Evolutionary conservation across 225 moss, liverwort and hornwort species (phyloP).

Genomic region (Physcomitrium patens): DNA sequence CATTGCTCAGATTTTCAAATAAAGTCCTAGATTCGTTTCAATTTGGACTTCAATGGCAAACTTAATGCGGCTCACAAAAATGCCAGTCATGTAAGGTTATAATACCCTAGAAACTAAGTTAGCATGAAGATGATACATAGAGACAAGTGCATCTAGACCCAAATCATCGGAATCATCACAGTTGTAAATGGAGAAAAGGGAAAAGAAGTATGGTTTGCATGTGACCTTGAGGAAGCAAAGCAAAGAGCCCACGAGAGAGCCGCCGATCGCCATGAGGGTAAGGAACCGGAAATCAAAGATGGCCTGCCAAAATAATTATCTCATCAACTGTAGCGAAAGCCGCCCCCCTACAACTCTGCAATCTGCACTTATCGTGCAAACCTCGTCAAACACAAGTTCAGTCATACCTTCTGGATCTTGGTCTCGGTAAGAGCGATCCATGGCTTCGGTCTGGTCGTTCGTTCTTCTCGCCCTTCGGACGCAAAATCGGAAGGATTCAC

Average conservation of each 20-base stretch:
- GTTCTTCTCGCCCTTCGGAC: neutral
- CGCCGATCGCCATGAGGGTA: constrained; percentile 53
- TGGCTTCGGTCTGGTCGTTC: neutral
- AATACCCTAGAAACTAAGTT: neutral
- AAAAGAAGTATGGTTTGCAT: neutral
- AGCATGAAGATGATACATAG: neutral
- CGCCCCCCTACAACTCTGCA: neutral
- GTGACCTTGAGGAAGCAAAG: constrained; percentile 60
- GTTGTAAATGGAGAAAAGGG: neutral
- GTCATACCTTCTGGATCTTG: constrained; percentile 42
- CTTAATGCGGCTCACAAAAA: neutral
- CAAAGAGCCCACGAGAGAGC: constrained; percentile 55
- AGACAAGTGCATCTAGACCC: neutral
- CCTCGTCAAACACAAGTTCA: neutral
- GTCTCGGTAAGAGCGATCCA: constrained; percentile 34
- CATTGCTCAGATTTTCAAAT: neutral
- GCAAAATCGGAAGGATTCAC: neutral
- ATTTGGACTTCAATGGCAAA: constrained; percentile 1
- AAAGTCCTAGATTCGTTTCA: neutral
- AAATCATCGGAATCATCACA: neutral
- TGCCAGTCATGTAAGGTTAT: too few species aligned
- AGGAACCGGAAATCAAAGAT: constrained; percentile 61
- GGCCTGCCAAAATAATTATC: constrained; percentile 32
- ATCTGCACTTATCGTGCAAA: neutral
- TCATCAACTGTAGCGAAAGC: neutral